Evolutionary conservation across 2,329 filamentous ascomycete species (phyloP), one percentile per base, ranked within the genome.

Genomic region (Colletotrichum tanaceti): DNA sequence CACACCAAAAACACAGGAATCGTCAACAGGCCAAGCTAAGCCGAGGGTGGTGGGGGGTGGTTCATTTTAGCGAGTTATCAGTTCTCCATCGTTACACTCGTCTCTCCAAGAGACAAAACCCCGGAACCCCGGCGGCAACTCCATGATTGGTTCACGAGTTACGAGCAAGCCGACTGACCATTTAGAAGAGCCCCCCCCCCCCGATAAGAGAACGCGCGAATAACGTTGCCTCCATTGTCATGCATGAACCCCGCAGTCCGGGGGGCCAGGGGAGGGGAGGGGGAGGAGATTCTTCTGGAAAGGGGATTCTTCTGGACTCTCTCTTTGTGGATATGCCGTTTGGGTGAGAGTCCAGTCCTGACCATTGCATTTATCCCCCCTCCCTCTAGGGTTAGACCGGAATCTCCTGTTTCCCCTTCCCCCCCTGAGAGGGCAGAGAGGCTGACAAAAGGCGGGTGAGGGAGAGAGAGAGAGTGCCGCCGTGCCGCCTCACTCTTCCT

Each of bases 281-380:
- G n/a, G n/a, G n/a, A n/a, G n/a, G n/a, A n/a, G n/a, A n/a, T n/a
- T n/a, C n/a, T n/a, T n/a, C n/a, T n/a, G n/a, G n/a, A n/a, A n/a
- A n/a, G n/a, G n/a, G n/a, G 28, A 7, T 32, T 32, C 28, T 32
- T 32, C 28, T 32, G 28, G 28, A 32, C 14, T 28, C 7, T n/a
- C n/a, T n/a, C n/a, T n/a, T 43, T 43, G 58, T 60, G 58, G 58
- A 43, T 39, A 60, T 35, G 13, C 13, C 3, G 35, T 6, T 52
- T 60, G 41, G 10, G 28, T 32, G 28, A 32, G n/a, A n/a, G n/a
- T n/a, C n/a, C n/a, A n/a, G 28, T 22, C 5, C 58, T 14, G 20
- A 43, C 58, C 46, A 22, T 50, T 60, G 58, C 58, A 60, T 60
- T 60, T 60, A 60, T 60, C 46, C 58, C 39, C 46, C 46, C 6